These are phyloP conservation scores for Strigomonas culicis DNA, from an alignment of 208 protist genomes.

Conservation along the genomic window DNA sequence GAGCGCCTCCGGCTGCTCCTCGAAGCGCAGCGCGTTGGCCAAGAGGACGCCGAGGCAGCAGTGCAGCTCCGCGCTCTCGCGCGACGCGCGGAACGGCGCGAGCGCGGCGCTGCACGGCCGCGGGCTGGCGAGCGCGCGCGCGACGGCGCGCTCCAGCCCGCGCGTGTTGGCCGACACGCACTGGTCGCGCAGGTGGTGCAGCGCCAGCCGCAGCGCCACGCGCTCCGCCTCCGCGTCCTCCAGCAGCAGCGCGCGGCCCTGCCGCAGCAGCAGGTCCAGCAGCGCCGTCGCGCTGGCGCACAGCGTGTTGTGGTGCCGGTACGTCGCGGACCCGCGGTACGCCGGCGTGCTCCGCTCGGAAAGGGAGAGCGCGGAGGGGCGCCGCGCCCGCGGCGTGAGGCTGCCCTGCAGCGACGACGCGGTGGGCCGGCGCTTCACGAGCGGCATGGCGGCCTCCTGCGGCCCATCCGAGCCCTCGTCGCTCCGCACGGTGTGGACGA, in stretches of 20 bases:
- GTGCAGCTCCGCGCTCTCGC: constrained; percentile 25
- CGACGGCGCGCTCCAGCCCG: constrained; percentile 14
- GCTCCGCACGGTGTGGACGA: no score
- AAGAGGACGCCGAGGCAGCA: constrained; percentile 28
- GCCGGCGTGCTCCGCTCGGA: no score
- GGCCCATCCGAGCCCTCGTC: no score
- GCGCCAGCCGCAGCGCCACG: neutral
- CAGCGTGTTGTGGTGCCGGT: constrained; percentile 1
- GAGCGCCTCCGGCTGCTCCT: constrained; percentile 20
- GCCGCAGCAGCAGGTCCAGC: neutral
- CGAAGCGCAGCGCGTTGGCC: constrained; percentile 21
- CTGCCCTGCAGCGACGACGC: no score
- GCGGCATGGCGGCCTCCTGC: no score
- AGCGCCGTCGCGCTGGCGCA: neutral
- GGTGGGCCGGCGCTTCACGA: neutral
- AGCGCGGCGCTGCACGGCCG: neutral
- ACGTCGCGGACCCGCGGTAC: neutral
- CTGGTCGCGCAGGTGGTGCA: neutral
- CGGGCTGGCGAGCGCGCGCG: constrained; percentile 12
- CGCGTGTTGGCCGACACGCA: constrained; percentile 1
- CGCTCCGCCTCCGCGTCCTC: neutral
- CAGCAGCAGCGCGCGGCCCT: neutral
- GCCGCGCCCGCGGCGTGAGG: no score
- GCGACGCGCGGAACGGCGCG: neutral
- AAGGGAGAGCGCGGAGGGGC: no score